Evolutionary conservation across 495 filamentous ascomycete species (phyloP), one percentile per base, ranked within the genome.

Genomic region (Hypomontagnella submonticulosa): DNA sequence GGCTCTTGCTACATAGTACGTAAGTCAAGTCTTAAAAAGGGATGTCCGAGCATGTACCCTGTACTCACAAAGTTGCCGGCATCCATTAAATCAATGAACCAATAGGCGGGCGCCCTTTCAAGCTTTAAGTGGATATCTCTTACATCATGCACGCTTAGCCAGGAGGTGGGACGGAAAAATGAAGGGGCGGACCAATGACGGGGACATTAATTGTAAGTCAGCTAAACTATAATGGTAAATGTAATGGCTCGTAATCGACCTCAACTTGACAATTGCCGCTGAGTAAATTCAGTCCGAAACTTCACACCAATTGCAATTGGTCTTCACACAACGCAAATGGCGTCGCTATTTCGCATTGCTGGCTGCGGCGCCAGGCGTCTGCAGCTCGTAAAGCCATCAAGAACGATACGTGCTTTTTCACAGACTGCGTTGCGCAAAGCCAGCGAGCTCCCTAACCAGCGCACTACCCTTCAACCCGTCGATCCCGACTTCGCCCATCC

Each of bases 401-500:
- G 15, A 51, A 51, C 68, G 19, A 60, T 71, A 41, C 87, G 91
- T 66, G 84, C 86, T 67, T 87, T 97, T 77, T 86, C 91, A 67
- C 84, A 86, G 67, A 83, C 91, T 20, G 77, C 83, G 37, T 80
- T 88, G 65, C 88, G 88, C 62, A 83, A 81, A 62, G 82, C 86
- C 68, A 88, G 89, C 63, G 78, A 83, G 38, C 72, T 81, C 34
- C 72, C 81, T 52, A 78, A 78, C 67, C 60, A 68, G 5, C 82
- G 84, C 59, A 89, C 90, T 56, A 88, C 87, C 73, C 81, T 92
- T 57, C 79, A 89, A 38, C 88, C 89, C 50, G 85, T 85, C 61
- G 85, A 86, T 73, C 81, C 88, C 68, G 82, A 90, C 77, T 87
- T 90, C 68, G 77, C 81, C 51, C 79, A 84, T 49, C 53, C 74